Evolutionary conservation across 768 basidiomycete genomes (phyloP).

Genomic region (Russula emetica): DNA sequence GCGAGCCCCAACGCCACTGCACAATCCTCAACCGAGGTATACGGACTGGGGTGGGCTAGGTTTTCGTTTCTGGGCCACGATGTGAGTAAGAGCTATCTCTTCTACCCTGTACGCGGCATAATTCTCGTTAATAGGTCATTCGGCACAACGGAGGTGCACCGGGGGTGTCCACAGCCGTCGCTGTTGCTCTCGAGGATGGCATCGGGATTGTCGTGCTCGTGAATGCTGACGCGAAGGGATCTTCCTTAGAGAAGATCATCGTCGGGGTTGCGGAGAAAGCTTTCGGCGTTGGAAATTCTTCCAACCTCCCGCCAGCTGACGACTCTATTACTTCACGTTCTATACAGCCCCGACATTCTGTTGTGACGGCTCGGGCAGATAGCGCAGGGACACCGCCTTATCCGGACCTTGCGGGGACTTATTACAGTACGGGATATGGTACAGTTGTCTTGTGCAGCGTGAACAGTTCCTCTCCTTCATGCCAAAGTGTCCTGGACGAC

Average conservation of each 20-base stretch:
- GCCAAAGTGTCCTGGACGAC: constrained; percentile 7
- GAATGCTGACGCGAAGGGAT: constrained; percentile 27
- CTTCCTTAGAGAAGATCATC: not conserved
- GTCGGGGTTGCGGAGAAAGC: not conserved
- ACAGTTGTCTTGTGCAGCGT: constrained; percentile 2
- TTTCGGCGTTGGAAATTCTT: no score
- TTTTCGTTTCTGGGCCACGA: constrained; percentile 41
- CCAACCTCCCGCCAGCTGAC: no score
- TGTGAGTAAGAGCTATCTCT: constrained; percentile 29
- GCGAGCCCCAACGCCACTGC: constrained; percentile 13
- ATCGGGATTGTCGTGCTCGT: constrained; percentile 35
- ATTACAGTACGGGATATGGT: constrained; percentile 13
- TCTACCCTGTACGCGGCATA: not conserved
- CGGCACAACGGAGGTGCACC: constrained; percentile 35
- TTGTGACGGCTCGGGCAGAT: not conserved
- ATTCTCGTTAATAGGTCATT: constrained; percentile 33
- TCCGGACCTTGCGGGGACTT: constrained; percentile 12
- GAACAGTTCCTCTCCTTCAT: constrained; percentile 8
- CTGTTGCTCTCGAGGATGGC: constrained; percentile 37
- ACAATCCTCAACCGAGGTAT: constrained; percentile 31
- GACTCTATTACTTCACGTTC: not conserved
- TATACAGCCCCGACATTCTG: not conserved
- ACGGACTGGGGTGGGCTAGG: constrained; percentile 45
- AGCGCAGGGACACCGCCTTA: not conserved
- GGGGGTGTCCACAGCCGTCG: constrained; percentile 34